Evolutionary conservation across 1,284 basidiomycete species (phyloP), one percentile per base, ranked within the genome.

Genomic region (Papiliotrema terrestris): DNA sequence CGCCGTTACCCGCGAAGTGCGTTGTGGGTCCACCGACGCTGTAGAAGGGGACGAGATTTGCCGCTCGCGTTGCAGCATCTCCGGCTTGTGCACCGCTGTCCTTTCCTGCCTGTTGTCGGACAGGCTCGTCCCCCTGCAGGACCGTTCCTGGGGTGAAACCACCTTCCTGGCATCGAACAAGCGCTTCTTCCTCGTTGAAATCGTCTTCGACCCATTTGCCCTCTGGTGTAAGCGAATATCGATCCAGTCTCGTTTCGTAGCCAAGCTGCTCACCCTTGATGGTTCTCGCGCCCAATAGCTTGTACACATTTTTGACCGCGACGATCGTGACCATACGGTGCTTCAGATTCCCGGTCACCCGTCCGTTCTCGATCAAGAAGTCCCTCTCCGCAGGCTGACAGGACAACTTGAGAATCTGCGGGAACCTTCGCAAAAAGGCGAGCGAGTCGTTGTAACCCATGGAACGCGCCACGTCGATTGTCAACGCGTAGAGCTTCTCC

Each of bases 381-480:
- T 96, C 91, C 72, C 97, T 94, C 76, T 98, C 95, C 19, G 83
- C 81, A 53, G 89, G 86, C 0, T 86, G 87, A 38, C 90, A 88
- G 61, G 87, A 87, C 52, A 96, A 81, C 76, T 98, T 98, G 80
- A 92, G 82, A 22, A 96, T 87, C 35, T 91, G 83, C 0, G 86
- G 86, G 65, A 95, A 95, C 6, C 90, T 83, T 13, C 96, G 87
- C 78, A 97, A 95, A 74, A 98, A 97, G 75, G 96, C 97, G 13
- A 98, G 80, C 9, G 94, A 97, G 76, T 98, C 96, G 54, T 91
- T 85, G 78, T 93, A 98, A 1, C 95, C 96, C 39, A 91, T 93
- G 3, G 90, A 90, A 25, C 95, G 86, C 0, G 95, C 95, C 4
- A 93, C 94, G 69, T 98, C 95, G 60, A 98, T 97, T 13, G 95